Percentiles rank a stretch among this genome's conserved stretches.
These are phyloP conservation scores for Aspergillus tamarii DNA, from an alignment of 2,329 filamentous ascomycete species.

Conservation along the genomic window DNA sequence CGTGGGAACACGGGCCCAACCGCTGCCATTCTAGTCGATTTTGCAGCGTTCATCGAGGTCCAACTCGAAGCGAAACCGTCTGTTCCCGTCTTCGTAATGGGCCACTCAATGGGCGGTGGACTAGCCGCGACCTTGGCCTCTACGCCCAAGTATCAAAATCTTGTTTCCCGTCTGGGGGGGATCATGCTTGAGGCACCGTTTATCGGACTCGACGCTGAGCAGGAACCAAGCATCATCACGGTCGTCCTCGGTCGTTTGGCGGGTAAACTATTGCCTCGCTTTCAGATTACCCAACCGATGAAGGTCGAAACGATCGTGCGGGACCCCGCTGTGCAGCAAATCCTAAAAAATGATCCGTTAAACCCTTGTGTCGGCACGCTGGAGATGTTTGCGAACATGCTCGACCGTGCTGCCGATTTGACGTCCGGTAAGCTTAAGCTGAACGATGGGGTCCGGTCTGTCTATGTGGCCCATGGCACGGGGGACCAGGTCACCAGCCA, in stretches of 20 bases:
- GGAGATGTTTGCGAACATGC: neutral
- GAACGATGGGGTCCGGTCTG: conserved; percentile 10
- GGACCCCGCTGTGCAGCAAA: conserved; percentile 10
- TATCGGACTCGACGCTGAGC: neutral
- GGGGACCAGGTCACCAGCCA: conserved; percentile 14
- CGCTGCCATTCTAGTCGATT: conserved; percentile 4
- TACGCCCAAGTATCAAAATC: neutral
- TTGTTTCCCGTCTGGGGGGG: neutral
- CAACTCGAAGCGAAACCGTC: neutral
- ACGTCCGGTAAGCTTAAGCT: neutral
- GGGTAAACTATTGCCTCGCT: conserved; percentile 8
- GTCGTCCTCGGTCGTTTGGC: neutral
- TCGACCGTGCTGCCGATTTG: neutral
- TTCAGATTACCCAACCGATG: conserved; percentile 11
- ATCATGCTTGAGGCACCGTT: neutral
- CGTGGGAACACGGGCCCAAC: conserved; percentile 15
- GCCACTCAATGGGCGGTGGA: neutral
- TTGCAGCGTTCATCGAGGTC: neutral
- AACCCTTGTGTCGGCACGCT: neutral
- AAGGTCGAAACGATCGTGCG: conserved; percentile 12
- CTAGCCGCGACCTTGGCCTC: neutral
- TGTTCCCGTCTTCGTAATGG: neutral
- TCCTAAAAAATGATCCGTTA: conserved; percentile 3
- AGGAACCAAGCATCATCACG: neutral
- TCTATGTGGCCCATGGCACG: conserved; percentile 12